Conservation (phyloP, 192 early-diverging fungal species). For the Backusella australiensis region DNA sequence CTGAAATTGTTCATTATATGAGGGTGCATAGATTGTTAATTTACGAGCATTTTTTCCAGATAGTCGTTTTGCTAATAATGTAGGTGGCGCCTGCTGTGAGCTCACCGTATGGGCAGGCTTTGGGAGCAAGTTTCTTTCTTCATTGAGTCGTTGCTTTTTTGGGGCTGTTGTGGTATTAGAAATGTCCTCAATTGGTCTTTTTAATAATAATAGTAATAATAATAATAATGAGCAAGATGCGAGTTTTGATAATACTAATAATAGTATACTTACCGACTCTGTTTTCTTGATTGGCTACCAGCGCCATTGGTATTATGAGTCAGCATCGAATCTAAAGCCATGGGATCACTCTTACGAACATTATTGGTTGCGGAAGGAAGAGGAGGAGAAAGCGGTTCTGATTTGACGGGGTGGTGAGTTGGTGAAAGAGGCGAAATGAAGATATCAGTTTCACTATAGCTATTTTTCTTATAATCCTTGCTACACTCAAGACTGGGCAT, state of each 20-base stretch:
- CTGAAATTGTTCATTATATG: slow-evolving; percentile 40
- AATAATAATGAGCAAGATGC: background rate
- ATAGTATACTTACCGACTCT: slow-evolving; percentile 5
- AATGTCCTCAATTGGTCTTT: slow-evolving; percentile 7
- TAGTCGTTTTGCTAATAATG: slow-evolving; percentile 29
- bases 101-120: slow-evolving; percentile 21
- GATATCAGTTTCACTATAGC: background rate
- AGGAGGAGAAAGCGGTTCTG: background rate
- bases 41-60: slow-evolving; percentile 43
- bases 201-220: background rate
- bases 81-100: slow-evolving; percentile 8
- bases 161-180: background rate
- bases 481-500: background rate
- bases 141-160: slow-evolving; percentile 5
- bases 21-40: slow-evolving; percentile 49
- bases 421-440: background rate
- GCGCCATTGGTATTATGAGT: slow-evolving; percentile 21
- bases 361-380: background rate
- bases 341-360: slow-evolving; percentile 13
- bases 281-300: slow-evolving; percentile 10
- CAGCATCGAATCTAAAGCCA: slow-evolving; percentile 33
- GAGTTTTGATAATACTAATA: background rate
- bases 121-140: background rate
- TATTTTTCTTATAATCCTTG: background rate
- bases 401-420: background rate